Percentiles rank a stretch among this genome's conserved stretches.
phyloP scores from a whole-genome alignment of 2,329 filamentous ascomycete species.

The Akanthomyces muscarius region DNA sequence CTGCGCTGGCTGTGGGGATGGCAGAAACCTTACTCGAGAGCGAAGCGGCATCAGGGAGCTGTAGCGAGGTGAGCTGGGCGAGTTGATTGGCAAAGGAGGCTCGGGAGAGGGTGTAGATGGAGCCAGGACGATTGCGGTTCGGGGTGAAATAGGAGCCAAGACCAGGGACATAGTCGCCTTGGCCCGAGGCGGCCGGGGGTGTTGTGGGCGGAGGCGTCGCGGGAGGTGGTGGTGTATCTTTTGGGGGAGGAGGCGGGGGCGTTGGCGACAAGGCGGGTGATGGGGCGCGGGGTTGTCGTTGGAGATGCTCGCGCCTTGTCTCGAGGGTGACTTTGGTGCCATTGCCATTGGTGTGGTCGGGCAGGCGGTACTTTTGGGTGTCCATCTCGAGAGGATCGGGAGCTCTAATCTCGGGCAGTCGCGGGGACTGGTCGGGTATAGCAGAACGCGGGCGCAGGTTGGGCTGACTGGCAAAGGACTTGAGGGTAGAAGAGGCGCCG shows the following conservation, averaged over 20 bases:
- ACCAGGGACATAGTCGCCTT: conserved; percentile 46
- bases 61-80: conserved; percentile 84
- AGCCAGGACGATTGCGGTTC: conserved; percentile 67
- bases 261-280: conserved; percentile 31
- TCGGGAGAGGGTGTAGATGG: conserved; percentile 89
- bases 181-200: conserved; percentile 19
- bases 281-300: conserved; percentile 42
- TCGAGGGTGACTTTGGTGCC: conserved; percentile 60
- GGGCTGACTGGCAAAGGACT: conserved; percentile 24
- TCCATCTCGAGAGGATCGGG: conserved; percentile 58
- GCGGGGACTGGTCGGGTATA: conserved; percentile 31
- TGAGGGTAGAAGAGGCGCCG: conserved; percentile 34
- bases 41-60: conserved; percentile 79
- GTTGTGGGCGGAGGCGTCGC: conserved; percentile 19
- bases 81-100: conserved; percentile 92
- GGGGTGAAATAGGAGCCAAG: conserved; percentile 63
- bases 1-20: conserved; percentile 80
- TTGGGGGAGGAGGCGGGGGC: conserved; percentile 38
- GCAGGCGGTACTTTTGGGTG: conserved; percentile 69
- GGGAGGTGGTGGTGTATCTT: conserved; percentile 38
- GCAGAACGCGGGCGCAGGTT: conserved; percentile 24
- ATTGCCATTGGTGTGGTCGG: conserved; percentile 66
- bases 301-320: conserved; percentile 55
- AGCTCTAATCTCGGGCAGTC: conserved; percentile 49
- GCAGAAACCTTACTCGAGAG: conserved; percentile 79